Base-by-base conservation (phyloP, 768 basidiomycete species). In the Boletus tomentosulus region DNA sequence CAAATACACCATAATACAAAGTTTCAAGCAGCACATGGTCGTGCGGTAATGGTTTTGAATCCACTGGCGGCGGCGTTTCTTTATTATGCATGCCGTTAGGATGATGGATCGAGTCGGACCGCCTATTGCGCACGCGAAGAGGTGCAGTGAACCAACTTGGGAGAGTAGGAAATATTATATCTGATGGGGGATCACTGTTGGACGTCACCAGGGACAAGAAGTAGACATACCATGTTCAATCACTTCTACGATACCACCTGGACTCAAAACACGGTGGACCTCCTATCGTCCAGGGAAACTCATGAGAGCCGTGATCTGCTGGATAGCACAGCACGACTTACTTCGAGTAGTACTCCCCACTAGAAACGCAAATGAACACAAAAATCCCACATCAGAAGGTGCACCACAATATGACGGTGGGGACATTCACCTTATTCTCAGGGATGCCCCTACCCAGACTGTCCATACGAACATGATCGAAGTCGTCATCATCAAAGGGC, bases 401-500 rank as follows among this genome's bases (percentile, higher is more conserved):
- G 30, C 10, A 50, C 28, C 16, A 27, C 16, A n/a, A 50, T 22
- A 3, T 12, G 1, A 46, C 19, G 19, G 25, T 9, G 42, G 6
- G 2, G 12, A 33, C 13, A 19, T 58, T 43, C 48, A 82, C 86
- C 75, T 89, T 89, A 60, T 84, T 87, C 65, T 90, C 89, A 6
- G 86, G 87, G 30, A 89, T 80, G 15, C 81, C 87, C 61, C 76
- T 76, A 1, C 86, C 80, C 54, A 89, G 79, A 47, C 74, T 72
- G 55, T 80, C 76, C 48, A 90, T 79, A 60, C 86, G 89, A n/a
- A 91, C 82, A 66, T 87, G 82, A 66, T 91, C 89, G 56, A 91
- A 91, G 60, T 86, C 82, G 55, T 90, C 87, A 51, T 90, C 89
- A 15, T 89, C 87, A 63, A 89, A 91, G 0, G 89, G 89, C 19